Percentiles rank a stretch among this genome's conserved stretches.
Conservation (phyloP, 78 protist genomes). For the Isochrysis galbana region DNA sequence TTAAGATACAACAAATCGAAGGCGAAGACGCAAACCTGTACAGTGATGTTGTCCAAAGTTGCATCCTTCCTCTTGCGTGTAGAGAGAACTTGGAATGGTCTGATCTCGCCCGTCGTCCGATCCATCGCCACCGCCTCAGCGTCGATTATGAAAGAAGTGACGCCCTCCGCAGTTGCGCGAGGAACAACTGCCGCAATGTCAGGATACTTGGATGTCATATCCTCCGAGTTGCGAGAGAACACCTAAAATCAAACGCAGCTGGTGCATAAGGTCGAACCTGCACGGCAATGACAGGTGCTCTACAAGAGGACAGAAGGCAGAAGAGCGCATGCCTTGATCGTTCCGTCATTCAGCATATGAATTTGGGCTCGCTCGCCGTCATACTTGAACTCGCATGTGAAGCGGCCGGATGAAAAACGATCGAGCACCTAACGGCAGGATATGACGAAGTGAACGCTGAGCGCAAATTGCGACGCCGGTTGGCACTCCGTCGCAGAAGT, state of each 20-base stretch:
- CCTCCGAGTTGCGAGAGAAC: constrained; percentile 81
- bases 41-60: constrained; percentile 28
- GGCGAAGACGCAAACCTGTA: constrained; percentile 87
- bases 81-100: constrained; percentile 85
- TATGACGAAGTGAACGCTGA: no score
- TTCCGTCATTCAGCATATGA: not conserved
- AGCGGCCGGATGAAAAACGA: constrained; percentile 20
- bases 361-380: constrained; percentile 64
- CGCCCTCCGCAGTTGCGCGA: not conserved
- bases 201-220: constrained; percentile 80
- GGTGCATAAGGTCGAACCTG: no score
- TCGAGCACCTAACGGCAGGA: no score
- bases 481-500: no score
- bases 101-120: constrained; percentile 49
- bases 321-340: not conserved
- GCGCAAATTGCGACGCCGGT: no score
- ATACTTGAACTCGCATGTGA: constrained; percentile 97
- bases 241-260: no score
- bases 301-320: no score
- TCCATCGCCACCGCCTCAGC: constrained; percentile 93
- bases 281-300: no score
- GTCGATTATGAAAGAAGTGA: constrained; percentile 57
- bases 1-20: constrained; percentile 94
- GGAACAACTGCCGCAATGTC: not conserved
- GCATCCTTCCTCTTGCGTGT: constrained; percentile 82